Evolutionary conservation across 2,329 filamentous ascomycete genomes (phyloP), one percentile per base, ranked within the genome.

Genomic region (Trichophaea hybrida): DNA sequence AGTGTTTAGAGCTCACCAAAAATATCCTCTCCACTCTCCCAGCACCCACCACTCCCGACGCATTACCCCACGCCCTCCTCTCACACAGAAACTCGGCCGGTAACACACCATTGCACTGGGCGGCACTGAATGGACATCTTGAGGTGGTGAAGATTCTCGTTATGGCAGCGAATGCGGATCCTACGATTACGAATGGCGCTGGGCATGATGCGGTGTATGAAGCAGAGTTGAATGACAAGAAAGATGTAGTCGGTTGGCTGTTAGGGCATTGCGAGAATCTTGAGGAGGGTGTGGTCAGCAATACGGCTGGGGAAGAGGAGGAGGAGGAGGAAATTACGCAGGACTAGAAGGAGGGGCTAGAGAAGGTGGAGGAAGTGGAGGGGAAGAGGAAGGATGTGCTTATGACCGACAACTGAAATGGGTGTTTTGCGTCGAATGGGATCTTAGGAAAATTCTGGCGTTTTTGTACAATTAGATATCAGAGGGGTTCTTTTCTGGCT

Each of bases 81-180:
- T 73, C 76, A 70, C 72, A 75, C 71, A 77, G 80, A 62, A 98
- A 98, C 69, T 76, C 82, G 63, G 84, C 86, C 50, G 90, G 89
- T 49, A 97, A 96, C 74, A 96, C 91, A 0, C 81, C 88, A 0
- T 76, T 98, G 60, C 93, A 98, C 74, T 97, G 90, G 90, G 91
- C 91, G 0, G 86, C 88, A 0, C 75, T 96, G 58, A 93, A 94
- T 58, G 90, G 90, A 1, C 90, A 96, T 69, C 75, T 97, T 2
- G 80, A 84, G 5, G 80, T 83, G 2, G 88, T 95, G 5, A 86
- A 90, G 74, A 74, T 82, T 0, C 78, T 98, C 10, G 77, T 95
- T 1, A 57, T 65, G n/a, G 81, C 83, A 49, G 76, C 81, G 2
- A 89, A 88, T 1, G 89, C 89, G 1, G 84, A 88, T 60, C 83